These are phyloP conservation scores for Trametes hirsuta DNA, from an alignment of 1,284 basidiomycete species.

Conservation along the genomic window DNA sequence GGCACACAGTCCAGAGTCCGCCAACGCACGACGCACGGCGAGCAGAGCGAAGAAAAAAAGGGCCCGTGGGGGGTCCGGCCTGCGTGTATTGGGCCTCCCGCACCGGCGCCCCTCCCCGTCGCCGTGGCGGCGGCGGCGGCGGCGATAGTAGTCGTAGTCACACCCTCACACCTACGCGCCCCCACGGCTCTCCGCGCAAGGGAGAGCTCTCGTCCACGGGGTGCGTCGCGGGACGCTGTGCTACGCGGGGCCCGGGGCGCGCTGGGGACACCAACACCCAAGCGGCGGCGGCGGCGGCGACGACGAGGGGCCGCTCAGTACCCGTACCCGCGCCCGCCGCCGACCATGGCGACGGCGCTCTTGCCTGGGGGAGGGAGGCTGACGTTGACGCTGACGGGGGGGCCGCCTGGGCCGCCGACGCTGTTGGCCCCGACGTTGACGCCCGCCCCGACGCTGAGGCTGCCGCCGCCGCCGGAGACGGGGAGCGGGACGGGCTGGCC, in stretches of 20 bases:
- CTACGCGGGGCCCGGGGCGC: constrained; percentile 34
- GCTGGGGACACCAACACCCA: constrained; percentile 70
- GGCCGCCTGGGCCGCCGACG: constrained; percentile 25
- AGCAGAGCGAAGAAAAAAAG: not conserved
- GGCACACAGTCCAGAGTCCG: constrained; percentile 11
- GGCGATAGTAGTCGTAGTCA: not conserved
- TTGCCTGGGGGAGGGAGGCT: constrained; percentile 38
- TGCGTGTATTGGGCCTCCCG: constrained; percentile 17
- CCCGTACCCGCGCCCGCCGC: constrained; percentile 35
- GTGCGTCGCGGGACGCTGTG: not conserved
- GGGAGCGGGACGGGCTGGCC: constrained; percentile 31
- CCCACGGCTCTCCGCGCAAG: constrained; percentile 6
- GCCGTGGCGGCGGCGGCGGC: not conserved
- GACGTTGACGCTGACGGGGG: constrained; percentile 50
- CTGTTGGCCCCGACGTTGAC: constrained; percentile 34
- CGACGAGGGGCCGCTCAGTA: constrained; percentile 16
- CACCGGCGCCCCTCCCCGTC: not conserved
- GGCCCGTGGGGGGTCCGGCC: constrained; percentile 4
- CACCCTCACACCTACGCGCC: not conserved
- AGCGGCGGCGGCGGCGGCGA: not conserved
- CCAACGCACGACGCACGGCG: not conserved
- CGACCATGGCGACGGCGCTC: constrained; percentile 32
- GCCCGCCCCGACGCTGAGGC: constrained; percentile 15
- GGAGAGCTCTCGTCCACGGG: constrained; percentile 6
- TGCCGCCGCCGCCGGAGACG: constrained; percentile 21